These are phyloP conservation scores for Hypoxylon sp. DNA, from an alignment of 2,329 filamentous ascomycete genomes.

Conservation along the genomic window DNA sequence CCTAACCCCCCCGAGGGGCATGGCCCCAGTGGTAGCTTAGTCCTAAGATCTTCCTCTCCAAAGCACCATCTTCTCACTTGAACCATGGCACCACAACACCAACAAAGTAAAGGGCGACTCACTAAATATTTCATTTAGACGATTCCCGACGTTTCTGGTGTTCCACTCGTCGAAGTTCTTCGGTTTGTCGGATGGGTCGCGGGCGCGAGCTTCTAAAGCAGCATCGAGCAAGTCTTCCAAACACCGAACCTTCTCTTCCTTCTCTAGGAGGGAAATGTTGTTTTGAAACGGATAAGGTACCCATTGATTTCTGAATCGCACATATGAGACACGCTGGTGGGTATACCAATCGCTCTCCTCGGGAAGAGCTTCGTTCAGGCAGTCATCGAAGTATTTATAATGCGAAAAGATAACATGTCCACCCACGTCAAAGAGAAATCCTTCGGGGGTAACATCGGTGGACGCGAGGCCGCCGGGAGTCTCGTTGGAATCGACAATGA, in stretches of 20 bases:
- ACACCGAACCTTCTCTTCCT: slow-evolving; percentile 2
- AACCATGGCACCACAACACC: too few relatives aligned
- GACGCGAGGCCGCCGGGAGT: slow-evolving; percentile 3
- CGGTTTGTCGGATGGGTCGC: neutral
- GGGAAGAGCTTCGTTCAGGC: slow-evolving; percentile 2
- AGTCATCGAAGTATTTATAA: slow-evolving; percentile 8
- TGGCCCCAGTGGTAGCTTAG: too few relatives aligned
- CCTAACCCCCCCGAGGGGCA: too few relatives aligned
- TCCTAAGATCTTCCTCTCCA: too few relatives aligned
- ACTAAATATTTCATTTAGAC: slow-evolving; percentile 5
- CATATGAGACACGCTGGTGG: slow-evolving; percentile 4
- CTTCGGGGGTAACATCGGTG: slow-evolving; percentile 2
- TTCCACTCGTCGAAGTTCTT: slow-evolving; percentile 7
- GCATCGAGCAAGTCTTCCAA: slow-evolving; percentile 6
- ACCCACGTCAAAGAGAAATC: slow-evolving; percentile 5
- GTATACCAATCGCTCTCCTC: slow-evolving; percentile 9
- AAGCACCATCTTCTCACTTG: too few relatives aligned
- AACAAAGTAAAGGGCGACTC: too few relatives aligned
- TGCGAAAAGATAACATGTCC: slow-evolving; percentile 7
- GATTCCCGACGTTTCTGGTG: slow-evolving; percentile 1
- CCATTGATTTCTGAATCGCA: slow-evolving; percentile 2
- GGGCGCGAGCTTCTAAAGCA: slow-evolving; percentile 1
- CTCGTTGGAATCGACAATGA: slow-evolving; percentile 8
- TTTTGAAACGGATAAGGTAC: slow-evolving; percentile 3
- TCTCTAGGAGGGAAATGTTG: slow-evolving; percentile 1